These are phyloP conservation scores for Chlorella sp. DNA, from an alignment of 139 green algal species.

Conservation along the genomic window DNA sequence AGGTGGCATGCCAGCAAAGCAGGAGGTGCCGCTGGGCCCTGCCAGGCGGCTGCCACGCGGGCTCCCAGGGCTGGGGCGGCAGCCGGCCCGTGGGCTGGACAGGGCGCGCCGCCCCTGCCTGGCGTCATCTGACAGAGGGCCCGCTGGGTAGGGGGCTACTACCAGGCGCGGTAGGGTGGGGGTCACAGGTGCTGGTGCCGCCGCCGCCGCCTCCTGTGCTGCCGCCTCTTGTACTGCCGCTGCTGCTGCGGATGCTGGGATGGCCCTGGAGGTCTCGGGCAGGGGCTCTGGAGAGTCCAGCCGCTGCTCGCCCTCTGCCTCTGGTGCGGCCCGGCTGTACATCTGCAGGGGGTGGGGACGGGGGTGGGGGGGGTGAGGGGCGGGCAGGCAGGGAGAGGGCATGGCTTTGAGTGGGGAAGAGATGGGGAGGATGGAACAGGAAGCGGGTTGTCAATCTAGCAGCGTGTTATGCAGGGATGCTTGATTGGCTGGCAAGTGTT, in stretches of 20 bases:
- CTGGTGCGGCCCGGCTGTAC: not conserved
- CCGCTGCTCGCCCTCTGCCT: not conserved
- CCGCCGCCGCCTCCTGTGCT: not conserved
- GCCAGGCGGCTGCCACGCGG: not conserved
- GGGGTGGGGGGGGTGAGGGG: not conserved
- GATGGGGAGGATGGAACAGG: not conserved
- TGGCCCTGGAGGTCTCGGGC: too few species aligned
- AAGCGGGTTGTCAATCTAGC: too few species aligned
- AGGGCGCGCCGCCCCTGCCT: not conserved
- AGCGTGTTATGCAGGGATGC: too few species aligned
- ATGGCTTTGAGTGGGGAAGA: too few species aligned
- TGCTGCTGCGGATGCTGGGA: too few species aligned
- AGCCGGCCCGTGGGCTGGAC: not conserved
- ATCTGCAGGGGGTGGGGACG: not conserved
- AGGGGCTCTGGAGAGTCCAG: not conserved
- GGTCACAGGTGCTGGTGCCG: too few species aligned
- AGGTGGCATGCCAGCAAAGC: conserved; percentile 10
- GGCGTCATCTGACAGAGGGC: too few species aligned
- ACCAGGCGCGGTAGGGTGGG: too few species aligned
- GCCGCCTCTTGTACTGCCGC: not conserved
- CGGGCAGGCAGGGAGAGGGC: not conserved
- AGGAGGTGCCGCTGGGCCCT: not conserved
- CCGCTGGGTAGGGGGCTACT: too few species aligned
- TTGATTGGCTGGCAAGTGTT: too few species aligned
- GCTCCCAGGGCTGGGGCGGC: not conserved